phyloP scores from a whole-genome alignment of 257 asterid species.

The Ilex asprella region DNA sequence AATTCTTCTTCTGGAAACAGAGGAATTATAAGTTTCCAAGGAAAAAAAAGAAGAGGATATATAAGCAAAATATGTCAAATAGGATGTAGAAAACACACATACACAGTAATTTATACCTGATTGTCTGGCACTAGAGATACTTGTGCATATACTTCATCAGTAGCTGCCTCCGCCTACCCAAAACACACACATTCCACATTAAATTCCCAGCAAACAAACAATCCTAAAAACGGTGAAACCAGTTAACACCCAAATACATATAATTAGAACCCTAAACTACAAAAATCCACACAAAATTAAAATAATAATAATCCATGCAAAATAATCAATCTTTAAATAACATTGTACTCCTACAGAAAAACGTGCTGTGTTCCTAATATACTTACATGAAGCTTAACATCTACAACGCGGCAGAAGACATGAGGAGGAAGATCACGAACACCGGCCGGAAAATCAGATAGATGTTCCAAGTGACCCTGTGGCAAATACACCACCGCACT shows the following conservation, averaged over 20 bases:
- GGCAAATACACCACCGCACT: conserved; percentile 78
- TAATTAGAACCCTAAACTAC: no score
- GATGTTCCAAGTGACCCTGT: conserved; percentile 84
- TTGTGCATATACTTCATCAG: conserved; percentile 87
- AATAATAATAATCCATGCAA: no score
- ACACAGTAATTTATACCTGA: conserved; percentile 37
- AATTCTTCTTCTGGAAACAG: no score
- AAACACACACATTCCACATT: background rate
- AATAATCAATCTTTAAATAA: no score
- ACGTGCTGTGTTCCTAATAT: background rate
- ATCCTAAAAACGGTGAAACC: background rate
- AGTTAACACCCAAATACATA: no score
- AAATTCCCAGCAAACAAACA: background rate
- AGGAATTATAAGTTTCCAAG: background rate
- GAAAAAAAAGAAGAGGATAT: no score
- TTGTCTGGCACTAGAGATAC: conserved; percentile 77
- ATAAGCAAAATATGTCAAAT: background rate
- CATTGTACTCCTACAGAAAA: no score
- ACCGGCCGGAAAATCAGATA: conserved; percentile 46
- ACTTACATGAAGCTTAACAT: conserved; percentile 81
- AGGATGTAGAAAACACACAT: conserved; percentile 1
- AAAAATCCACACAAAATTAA: no score
- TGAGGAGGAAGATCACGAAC: conserved; percentile 69
- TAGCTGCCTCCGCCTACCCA: conserved; percentile 70
- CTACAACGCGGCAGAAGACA: conserved; percentile 85